phyloP scores from a whole-genome alignment of 768 basidiomycete genomes.

The Lactarius trivialis region DNA sequence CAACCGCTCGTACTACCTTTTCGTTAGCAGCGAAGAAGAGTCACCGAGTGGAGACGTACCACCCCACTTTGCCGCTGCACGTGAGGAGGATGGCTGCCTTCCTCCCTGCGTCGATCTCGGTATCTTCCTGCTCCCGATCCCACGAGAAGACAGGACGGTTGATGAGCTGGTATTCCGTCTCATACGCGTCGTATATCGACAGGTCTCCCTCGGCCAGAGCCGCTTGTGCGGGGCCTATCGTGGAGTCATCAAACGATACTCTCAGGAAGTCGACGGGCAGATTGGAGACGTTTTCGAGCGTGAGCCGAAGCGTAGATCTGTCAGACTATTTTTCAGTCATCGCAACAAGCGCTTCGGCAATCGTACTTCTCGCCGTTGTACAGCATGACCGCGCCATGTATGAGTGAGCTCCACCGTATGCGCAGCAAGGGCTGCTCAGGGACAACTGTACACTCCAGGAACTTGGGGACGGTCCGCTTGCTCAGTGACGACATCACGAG shows the following conservation, averaged over 20 bases:
- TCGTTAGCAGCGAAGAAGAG: conserved; percentile 6
- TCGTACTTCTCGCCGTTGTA: conserved; percentile 88
- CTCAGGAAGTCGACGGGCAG: conserved; percentile 81
- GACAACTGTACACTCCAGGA: conserved; percentile 77
- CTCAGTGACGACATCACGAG: conserved; percentile 26
- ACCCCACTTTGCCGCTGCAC: conserved; percentile 87
- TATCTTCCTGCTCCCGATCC: conserved; percentile 38
- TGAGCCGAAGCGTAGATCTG: conserved; percentile 80
- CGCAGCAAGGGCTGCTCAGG: conserved; percentile 83
- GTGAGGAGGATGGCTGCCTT: conserved; percentile 60
- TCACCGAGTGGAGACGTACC: conserved; percentile 46
- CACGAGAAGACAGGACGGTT: conserved; percentile 78
- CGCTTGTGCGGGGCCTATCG: conserved; percentile 67
- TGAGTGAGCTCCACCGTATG: conserved; percentile 82
- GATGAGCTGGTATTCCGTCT: conserved; percentile 77
- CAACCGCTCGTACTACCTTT: conserved; percentile 60
- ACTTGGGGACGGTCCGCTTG: conserved; percentile 36
- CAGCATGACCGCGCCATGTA: conserved; percentile 90
- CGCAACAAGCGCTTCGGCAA: neutral
- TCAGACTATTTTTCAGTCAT: conserved; percentile 18
- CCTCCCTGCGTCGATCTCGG: conserved; percentile 64
- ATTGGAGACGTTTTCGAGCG: conserved; percentile 82
- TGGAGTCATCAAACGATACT: conserved; percentile 87
- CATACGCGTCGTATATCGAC: conserved; percentile 80
- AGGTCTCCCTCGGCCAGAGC: conserved; percentile 74